phyloP scores from a whole-genome alignment of 2,329 filamentous ascomycete species.

The Aspergillus pseudotamarii region DNA sequence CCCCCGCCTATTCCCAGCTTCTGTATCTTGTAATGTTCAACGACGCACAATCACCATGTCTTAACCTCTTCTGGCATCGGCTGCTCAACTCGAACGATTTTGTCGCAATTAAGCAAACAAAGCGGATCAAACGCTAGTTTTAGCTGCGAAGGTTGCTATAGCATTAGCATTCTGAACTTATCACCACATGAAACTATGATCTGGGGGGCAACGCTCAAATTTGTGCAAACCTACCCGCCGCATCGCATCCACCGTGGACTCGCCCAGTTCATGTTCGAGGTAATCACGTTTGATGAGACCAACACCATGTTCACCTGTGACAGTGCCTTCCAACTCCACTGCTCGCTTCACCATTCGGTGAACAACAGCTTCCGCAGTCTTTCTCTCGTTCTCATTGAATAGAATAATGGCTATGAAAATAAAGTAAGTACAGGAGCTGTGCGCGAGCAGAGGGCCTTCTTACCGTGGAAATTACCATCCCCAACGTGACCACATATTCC shows the following conservation, averaged over 20 bases:
- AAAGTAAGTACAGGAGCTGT: neutral
- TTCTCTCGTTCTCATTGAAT: constrained; percentile 60
- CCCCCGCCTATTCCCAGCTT: neutral
- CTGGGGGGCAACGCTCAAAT: neutral
- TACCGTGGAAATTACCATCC: constrained; percentile 73
- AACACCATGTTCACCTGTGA: constrained; percentile 72
- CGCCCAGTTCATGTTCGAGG: constrained; percentile 63
- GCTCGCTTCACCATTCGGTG: constrained; percentile 71
- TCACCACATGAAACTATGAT: neutral
- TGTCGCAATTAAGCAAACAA: constrained; percentile 67
- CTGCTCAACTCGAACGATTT: constrained; percentile 61
- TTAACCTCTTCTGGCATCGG: constrained; percentile 54
- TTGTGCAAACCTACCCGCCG: constrained; percentile 53
- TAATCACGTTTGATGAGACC: constrained; percentile 71
- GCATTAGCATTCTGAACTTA: constrained; percentile 9
- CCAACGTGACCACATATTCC: constrained; percentile 74
- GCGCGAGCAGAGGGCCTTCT: constrained; percentile 32
- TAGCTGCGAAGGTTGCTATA: constrained; percentile 46
- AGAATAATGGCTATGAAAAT: constrained; percentile 58
- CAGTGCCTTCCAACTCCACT: constrained; percentile 71
- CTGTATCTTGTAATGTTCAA: neutral
- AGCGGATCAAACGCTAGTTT: constrained; percentile 68
- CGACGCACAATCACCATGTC: constrained; percentile 41
- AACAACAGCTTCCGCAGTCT: constrained; percentile 61
- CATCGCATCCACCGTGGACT: constrained; percentile 66